These are phyloP conservation scores for Chrysoporthe austroafricana DNA, from an alignment of 2,329 filamentous ascomycete genomes.

Conservation along the genomic window DNA sequence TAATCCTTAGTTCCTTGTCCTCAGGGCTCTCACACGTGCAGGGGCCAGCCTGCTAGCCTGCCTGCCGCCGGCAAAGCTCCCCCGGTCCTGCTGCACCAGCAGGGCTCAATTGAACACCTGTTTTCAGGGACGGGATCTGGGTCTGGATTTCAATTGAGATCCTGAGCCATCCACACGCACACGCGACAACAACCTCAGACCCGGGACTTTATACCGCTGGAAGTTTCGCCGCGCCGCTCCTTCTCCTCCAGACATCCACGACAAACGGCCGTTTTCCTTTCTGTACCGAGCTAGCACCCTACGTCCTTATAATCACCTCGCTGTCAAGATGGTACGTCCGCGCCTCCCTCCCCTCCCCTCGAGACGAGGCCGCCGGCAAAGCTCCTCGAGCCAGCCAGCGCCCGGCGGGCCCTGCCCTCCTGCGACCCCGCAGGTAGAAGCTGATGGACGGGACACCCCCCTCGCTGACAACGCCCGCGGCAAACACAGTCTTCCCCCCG, in stretches of 20 bases:
- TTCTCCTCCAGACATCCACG: neutral
- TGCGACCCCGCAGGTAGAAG: too few relatives aligned
- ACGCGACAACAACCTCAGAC: neutral
- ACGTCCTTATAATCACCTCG: neutral
- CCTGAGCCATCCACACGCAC: neutral
- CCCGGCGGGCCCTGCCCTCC: too few relatives aligned
- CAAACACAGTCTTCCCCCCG: conserved; percentile 60
- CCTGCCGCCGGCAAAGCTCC: conserved; percentile 6
- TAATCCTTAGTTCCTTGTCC: neutral
- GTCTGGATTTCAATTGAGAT: conserved; percentile 6
- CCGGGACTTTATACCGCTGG: neutral
- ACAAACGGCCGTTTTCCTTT: neutral
- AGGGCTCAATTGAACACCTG: conserved; percentile 15
- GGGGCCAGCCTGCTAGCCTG: neutral
- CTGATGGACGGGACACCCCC: neutral
- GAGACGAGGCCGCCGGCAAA: too few relatives aligned
- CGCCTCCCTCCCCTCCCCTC: neutral
- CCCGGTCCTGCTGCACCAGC: neutral
- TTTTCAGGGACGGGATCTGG: conserved; percentile 5
- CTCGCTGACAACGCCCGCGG: conserved; percentile 20
- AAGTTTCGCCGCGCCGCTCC: neutral
- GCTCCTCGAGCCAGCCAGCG: too few relatives aligned
- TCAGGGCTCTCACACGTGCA: neutral
- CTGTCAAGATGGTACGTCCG: conserved; percentile 7
- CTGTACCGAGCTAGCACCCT: neutral